Evolutionary conservation across 805 yeast species (phyloP), one percentile per base, ranked within the genome.

Genomic region (Starmerella bacillaris): DNA sequence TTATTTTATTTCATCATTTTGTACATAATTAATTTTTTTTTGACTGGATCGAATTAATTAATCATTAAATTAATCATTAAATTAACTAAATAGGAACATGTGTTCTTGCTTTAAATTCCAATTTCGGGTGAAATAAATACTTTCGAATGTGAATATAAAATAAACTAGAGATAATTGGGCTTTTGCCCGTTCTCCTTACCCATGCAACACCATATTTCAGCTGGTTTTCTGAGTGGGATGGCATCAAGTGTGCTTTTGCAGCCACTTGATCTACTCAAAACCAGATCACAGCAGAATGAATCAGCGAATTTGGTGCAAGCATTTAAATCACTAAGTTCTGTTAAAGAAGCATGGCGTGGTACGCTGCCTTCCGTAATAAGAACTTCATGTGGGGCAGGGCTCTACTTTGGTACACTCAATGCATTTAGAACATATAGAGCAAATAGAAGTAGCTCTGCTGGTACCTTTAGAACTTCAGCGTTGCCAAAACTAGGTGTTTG

Each of bases 311-410:
- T 54, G n/a, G 24, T 43, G 18, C 28, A 43, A 8, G 42, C 49
- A 8, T 16, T 55, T 16, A 18, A 34, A 9, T 41, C 44, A 16
- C 34, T 42, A 26, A 24, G 30, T 16, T 33, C 38, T 11, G 16
- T 42, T 11, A 18, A 31, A 20, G 46, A 41, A 38, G 42, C 51
- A 36, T 89, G 98, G 98, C 65, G 94, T 37, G 98, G 98, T 0
- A 86, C 94, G 0, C 48, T 83, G 26, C 94, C 98, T 0, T 79
- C 94, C 16, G 83, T 92, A 0, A 48, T 86, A 18, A 64, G 98
- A 40, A 86, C 94, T 0, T 80, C 94, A 0, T 61, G 80, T 9
- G 98, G 98, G 0, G 77, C 92, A 29, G 94, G 89, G 0, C 56
- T 89, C 22, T 89, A 89, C 49, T 63, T 89, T 35, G 67, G 94